These are phyloP conservation scores for Bertia moriformis DNA, from an alignment of 2,329 filamentous ascomycete genomes.

Conservation along the genomic window DNA sequence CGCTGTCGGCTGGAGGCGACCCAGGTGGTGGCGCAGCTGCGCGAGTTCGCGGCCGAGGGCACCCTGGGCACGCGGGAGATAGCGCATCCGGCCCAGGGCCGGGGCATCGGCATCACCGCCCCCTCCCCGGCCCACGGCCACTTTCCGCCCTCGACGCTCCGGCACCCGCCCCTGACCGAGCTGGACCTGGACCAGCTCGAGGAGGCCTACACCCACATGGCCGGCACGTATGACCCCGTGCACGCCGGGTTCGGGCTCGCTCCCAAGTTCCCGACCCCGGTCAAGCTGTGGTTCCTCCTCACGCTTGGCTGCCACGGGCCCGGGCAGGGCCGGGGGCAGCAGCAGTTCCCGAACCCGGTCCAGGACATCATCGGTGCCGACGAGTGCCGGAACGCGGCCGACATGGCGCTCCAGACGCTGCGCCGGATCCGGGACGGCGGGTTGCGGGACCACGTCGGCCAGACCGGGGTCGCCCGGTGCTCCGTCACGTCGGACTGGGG, in stretches of 20 bases:
- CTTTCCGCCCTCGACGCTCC: too few relatives aligned
- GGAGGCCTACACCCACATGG: constrained; percentile 72
- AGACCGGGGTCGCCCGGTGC: constrained; percentile 50
- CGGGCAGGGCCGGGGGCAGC: too few relatives aligned
- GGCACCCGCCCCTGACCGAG: constrained; percentile 31
- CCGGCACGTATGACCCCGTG: constrained; percentile 61
- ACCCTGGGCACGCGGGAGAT: not conserved
- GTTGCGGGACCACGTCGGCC: constrained; percentile 38
- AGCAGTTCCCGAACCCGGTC: constrained; percentile 59
- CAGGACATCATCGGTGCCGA: constrained; percentile 74
- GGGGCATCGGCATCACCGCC: too few relatives aligned
- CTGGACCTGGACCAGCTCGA: constrained; percentile 83
- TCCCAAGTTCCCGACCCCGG: constrained; percentile 81
- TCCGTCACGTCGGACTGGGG: constrained; percentile 87
- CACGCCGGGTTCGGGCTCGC: constrained; percentile 68
- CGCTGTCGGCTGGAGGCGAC: not conserved
- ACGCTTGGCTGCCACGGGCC: too few relatives aligned
- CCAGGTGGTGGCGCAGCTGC: not conserved
- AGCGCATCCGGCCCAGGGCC: constrained; percentile 16
- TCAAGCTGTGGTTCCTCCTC: constrained; percentile 71
- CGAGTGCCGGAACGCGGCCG: constrained; percentile 58
- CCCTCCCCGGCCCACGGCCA: not conserved
- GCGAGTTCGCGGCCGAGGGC: not conserved
- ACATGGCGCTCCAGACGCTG: constrained; percentile 71
- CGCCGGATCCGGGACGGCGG: constrained; percentile 51